phyloP scores from a whole-genome alignment of 495 filamentous ascomycete species.

The Tuber borchii region DNA sequence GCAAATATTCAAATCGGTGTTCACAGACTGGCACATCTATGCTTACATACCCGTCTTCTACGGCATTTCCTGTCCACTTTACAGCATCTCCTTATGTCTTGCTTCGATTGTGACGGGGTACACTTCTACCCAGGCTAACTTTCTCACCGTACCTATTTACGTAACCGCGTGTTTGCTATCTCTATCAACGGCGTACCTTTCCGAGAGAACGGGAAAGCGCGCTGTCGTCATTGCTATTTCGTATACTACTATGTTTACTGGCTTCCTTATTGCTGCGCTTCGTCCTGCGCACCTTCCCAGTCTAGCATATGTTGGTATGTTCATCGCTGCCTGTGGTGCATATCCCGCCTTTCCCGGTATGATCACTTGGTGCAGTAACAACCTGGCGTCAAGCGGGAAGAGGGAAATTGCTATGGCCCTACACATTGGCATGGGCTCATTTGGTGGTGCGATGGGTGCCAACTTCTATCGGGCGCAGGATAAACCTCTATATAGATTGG shows the following conservation, averaged over 20 bases:
- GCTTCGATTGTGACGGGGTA: conserved; percentile 63
- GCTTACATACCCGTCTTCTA: conserved; percentile 54
- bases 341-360: conserved; percentile 60
- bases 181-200: conserved; percentile 22
- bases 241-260: conserved; percentile 28
- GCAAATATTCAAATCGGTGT: conserved; percentile 57
- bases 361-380: conserved; percentile 66
- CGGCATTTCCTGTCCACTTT: conserved; percentile 61
- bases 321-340: conserved; percentile 61
- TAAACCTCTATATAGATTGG: conserved; percentile 58
- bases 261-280: conserved; percentile 33
- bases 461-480: conserved; percentile 69
- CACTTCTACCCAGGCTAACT: conserved; percentile 57
- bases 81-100: conserved; percentile 66
- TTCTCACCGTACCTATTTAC: conserved; percentile 52
- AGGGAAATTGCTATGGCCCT: conserved; percentile 66
- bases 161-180: conserved; percentile 36
- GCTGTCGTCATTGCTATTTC: conserved; percentile 21
- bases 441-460: conserved; percentile 66
- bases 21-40: conserved; percentile 69
- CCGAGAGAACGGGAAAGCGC: conserved; percentile 30
- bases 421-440: conserved; percentile 66
- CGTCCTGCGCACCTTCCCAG: conserved; percentile 47
- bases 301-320: conserved; percentile 67
- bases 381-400: conserved; percentile 65